Evolutionary conservation across 2,329 filamentous ascomycete species (phyloP), one percentile per base, ranked within the genome.

Genomic region (Colletotrichum chlorophyti): DNA sequence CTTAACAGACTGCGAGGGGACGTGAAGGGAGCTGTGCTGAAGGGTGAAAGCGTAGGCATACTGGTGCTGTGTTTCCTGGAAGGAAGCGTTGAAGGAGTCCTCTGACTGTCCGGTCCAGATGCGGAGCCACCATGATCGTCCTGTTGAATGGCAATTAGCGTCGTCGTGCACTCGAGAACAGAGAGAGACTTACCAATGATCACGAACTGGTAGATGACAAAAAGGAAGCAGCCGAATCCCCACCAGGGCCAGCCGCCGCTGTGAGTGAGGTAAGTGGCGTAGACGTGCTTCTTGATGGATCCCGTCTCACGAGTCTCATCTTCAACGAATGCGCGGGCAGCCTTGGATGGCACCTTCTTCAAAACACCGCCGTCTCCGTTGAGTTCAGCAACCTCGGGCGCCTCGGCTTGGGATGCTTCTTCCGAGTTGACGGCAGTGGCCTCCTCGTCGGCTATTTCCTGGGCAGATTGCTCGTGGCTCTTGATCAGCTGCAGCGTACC

Each of bases 301-400:
- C 91, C 91, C 50, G 83, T 82, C 68, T 91, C 89, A 54, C 87
- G 83, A n/a, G 76, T 77, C 70, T 95, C 91, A 3, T 92, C 90
- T 67, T 92, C 87, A 23, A 91, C 84, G 63, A 93, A 94, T 70
- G 91, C 89, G 63, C 86, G 86, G 1, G 85, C 81, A 5, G 73
- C 72, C 67, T 83, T 83, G 4, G 81, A 81, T 2, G 77, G 67
- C 0, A 81, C 70, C 65, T 84, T 85, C 45, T 78, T 77, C 34
- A 85, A 70, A 2, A 74, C 71, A 17, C 63, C 64, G n/a, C 72
- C 76, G n/a, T 72, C 69, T 3, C 66, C 64, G 11, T 75, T 74
- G 7, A 72, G 71, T 6, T 75, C 78, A 3, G 66, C 65, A 34
- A 41, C 24, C 15, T 58, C 53, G n/a, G 59, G 11, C 4, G 48